A percentile compares a stretch with the other conserved stretches of the same genome.
Conservation (phyloP, 805 yeast genomes). For the Lipomyces sp. region DNA sequence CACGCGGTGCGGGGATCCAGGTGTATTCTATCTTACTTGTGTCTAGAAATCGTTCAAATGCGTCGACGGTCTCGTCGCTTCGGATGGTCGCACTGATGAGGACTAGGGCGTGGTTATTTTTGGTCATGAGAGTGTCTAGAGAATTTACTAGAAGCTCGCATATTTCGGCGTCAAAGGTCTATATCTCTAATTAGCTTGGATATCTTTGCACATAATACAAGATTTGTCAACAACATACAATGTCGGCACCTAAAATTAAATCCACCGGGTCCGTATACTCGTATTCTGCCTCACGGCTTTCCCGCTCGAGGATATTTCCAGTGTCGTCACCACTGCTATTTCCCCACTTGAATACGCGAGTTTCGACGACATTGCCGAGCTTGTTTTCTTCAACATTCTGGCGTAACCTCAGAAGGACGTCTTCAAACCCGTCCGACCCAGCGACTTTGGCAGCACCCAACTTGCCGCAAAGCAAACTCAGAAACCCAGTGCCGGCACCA, state of each 20-base stretch:
- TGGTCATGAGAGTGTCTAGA: constrained; percentile 37
- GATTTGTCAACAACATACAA: constrained; percentile 42
- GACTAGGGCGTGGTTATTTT: constrained; percentile 37
- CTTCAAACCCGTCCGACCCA: constrained; percentile 72
- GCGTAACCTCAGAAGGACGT: constrained; percentile 52
- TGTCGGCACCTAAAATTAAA: constrained; percentile 80
- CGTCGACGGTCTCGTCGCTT: constrained; percentile 56
- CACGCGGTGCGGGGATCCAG: constrained; percentile 13
- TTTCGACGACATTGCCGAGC: constrained; percentile 53
- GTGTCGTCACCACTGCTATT: constrained; percentile 43
- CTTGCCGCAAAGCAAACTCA: constrained; percentile 53
- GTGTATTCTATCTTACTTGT: constrained; percentile 31
- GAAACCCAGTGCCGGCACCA: constrained; percentile 91
- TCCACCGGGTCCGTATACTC: constrained; percentile 44
- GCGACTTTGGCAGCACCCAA: constrained; percentile 45
- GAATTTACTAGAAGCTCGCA: constrained; percentile 56
- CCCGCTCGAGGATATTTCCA: constrained; percentile 36
- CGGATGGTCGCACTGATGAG: constrained; percentile 78
- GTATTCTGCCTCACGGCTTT: constrained; percentile 24
- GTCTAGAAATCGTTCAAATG: constrained; percentile 50
- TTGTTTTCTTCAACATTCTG: constrained; percentile 30
- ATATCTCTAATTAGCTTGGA: not conserved
- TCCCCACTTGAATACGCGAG: constrained; percentile 53
- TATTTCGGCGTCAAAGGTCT: constrained; percentile 71
- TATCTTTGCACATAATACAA: too few species aligned